Evolutionary conservation across 495 filamentous ascomycete species (phyloP).

Genomic region (Penicillium silybi): DNA sequence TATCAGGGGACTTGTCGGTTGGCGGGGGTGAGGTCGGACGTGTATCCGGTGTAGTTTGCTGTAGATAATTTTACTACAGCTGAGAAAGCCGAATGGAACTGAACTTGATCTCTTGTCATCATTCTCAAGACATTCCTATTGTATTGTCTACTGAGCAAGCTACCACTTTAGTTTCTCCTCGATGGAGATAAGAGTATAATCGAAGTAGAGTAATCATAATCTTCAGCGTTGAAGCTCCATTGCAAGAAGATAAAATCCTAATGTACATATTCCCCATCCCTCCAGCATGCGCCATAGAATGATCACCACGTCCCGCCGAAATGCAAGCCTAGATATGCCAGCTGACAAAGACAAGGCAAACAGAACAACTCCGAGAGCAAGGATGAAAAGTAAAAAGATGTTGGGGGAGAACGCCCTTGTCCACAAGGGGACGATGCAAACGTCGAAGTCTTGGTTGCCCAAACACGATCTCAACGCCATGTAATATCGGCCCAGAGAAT

Average conservation of each 20-base stretch:
- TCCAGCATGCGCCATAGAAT: conserved; percentile 9
- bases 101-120: too few relatives aligned
- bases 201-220: background rate
- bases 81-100: too few relatives aligned
- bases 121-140: too few relatives aligned
- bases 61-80: too few relatives aligned
- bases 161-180: background rate
- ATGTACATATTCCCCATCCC: conserved; percentile 6
- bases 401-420: background rate
- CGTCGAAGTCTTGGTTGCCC: background rate
- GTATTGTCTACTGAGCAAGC: background rate
- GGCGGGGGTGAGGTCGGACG: conserved; percentile 11
- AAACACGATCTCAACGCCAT: background rate
- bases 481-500: background rate
- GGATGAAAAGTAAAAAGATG: background rate
- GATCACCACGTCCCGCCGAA: conserved; percentile 2
- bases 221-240: conserved; percentile 1
- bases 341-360: background rate
- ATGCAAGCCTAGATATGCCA: background rate
- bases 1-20: conserved; percentile 23
- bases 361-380: background rate
- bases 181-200: background rate
- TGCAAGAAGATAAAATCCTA: conserved; percentile 2
- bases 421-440: conserved; percentile 1
- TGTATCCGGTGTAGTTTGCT: conserved; percentile 2